Evolutionary conservation across 2,329 filamentous ascomycete species (phyloP).

Genomic region (Xylariaceae sp.): DNA sequence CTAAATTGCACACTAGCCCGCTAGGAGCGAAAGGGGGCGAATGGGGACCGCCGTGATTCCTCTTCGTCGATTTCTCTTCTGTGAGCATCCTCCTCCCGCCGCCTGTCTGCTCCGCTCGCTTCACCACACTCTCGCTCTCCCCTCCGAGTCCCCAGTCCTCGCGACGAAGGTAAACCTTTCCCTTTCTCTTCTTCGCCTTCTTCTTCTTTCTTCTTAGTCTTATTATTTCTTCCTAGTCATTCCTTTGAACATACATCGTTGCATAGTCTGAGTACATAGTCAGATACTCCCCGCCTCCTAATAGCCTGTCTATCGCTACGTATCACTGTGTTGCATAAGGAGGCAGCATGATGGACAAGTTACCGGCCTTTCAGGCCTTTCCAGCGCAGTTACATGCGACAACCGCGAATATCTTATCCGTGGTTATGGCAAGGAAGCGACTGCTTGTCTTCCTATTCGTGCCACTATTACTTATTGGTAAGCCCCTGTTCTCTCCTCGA

Average conservation of each 20-base stretch:
- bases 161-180: slow-evolving; percentile 5
- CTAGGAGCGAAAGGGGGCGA: slow-evolving; percentile 15
- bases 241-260: slow-evolving; percentile 16
- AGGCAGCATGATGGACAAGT: slow-evolving; percentile 25
- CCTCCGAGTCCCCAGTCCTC: slow-evolving; percentile 2
- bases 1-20: slow-evolving; percentile 3
- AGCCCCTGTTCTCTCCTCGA: not conserved
- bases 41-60: slow-evolving; percentile 6
- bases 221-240: slow-evolving; percentile 11
- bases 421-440: slow-evolving; percentile 29
- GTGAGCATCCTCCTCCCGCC: slow-evolving; percentile 9
- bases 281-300: not conserved
- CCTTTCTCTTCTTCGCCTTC: slow-evolving; percentile 14
- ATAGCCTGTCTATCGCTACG: not conserved
- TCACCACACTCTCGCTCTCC: not conserved
- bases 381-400: slow-evolving; percentile 20
- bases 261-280: slow-evolving; percentile 8
- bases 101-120: slow-evolving; percentile 9
- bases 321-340: not conserved
- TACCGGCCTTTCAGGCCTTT: slow-evolving; percentile 23
- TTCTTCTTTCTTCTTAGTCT: not conserved
- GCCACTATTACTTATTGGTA: slow-evolving; percentile 28
- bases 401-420: slow-evolving; percentile 21
- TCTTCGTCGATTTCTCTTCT: slow-evolving; percentile 13
- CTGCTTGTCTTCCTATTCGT: slow-evolving; percentile 27